phyloP scores from a whole-genome alignment of 768 basidiomycete species.

The Clitopilus hobsonii region DNA sequence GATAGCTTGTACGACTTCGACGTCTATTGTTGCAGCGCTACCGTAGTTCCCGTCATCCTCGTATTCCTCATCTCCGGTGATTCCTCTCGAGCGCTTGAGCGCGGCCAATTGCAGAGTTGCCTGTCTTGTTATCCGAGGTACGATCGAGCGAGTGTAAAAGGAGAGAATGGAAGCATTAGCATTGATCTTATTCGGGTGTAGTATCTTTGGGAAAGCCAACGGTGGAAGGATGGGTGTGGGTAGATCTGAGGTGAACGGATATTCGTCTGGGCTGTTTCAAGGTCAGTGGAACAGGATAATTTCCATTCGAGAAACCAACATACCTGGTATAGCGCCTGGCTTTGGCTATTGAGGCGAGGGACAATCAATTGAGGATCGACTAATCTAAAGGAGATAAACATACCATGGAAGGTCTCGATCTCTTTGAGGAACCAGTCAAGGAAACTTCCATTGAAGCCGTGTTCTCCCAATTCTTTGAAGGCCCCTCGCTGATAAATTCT shows the following conservation, averaged over 20 bases:
- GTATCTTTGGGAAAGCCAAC: conserved; percentile 67
- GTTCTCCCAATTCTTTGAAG: conserved; percentile 70
- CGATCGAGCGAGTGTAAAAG: conserved; percentile 86
- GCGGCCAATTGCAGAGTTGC: conserved; percentile 66
- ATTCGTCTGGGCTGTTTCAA: conserved; percentile 84
- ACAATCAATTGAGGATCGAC: not conserved
- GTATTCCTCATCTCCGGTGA: conserved; percentile 61
- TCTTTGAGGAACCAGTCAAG: conserved; percentile 97
- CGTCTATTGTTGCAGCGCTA: conserved; percentile 88
- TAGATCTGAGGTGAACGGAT: conserved; percentile 84
- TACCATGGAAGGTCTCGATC: conserved; percentile 93
- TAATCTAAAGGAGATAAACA: conserved; percentile 22
- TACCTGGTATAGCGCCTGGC: conserved; percentile 93
- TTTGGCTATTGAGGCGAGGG: conserved; percentile 57
- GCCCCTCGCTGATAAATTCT: conserved; percentile 79
- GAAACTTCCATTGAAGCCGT: conserved; percentile 85
- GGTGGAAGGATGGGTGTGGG: conserved; percentile 79
- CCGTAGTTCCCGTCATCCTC: conserved; percentile 99
- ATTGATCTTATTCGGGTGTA: conserved; percentile 78
- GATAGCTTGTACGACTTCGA: conserved; percentile 97
- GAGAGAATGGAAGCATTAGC: conserved; percentile 81
- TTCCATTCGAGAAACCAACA: conserved; percentile 5
- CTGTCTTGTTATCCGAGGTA: conserved; percentile 80
- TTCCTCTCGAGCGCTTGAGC: conserved; percentile 61
- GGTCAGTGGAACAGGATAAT: conserved; percentile 1